Base-by-base conservation (phyloP, 768 basidiomycete species). In the Daedaleopsis sinensis region DNA sequence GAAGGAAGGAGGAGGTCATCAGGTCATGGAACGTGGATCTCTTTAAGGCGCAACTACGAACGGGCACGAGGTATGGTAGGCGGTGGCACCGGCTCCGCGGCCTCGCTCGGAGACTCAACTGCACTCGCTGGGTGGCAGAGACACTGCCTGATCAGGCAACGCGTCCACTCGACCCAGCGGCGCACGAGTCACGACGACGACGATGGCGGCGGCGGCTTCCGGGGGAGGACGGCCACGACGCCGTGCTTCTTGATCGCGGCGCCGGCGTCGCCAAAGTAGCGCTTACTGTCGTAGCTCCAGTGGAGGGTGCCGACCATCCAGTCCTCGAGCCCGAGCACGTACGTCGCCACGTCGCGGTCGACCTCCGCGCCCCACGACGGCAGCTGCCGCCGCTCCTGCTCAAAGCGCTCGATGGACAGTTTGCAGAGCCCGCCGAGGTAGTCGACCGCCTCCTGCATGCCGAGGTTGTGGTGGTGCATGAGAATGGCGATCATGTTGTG, bases 261-360 rank as follows among this genome's bases (percentile, higher is more conserved):
- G 27, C 87, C 87, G 11, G 83, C 67, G 42, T 75, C 73, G 18
- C 87, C 90, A 68, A 91, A 91, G 69, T 91, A 91, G 3, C 90
- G 80, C 58, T 80, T 79, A 3, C 84, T 84, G 72, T 83, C 80
- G 73, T 89, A 90, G 70, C 86, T 87, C 90, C 90, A 91, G 62
- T 88, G 83, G 42, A 90, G 72, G 39, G 83, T 85, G 75, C 87
- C 90, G 36, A 88, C 82, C 63, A 89, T 87, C 89, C 88, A 89
- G 62, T 86, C 80, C 65, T 84, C 83, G 36, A 91, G 71, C n/a
- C 88, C 87, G 44, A 80, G 72, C 44, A 90, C 76, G 61, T 90
- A 91, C 19, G 74, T 72, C 16, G 69, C 70, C 38, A 90, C 87
- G 71, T 85, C 83, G 16, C 70, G 72, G 67, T 90, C 87, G 47